Base-by-base conservation (phyloP, 2,329 filamentous ascomycete genomes). In the Monilinia aucupariae region DNA sequence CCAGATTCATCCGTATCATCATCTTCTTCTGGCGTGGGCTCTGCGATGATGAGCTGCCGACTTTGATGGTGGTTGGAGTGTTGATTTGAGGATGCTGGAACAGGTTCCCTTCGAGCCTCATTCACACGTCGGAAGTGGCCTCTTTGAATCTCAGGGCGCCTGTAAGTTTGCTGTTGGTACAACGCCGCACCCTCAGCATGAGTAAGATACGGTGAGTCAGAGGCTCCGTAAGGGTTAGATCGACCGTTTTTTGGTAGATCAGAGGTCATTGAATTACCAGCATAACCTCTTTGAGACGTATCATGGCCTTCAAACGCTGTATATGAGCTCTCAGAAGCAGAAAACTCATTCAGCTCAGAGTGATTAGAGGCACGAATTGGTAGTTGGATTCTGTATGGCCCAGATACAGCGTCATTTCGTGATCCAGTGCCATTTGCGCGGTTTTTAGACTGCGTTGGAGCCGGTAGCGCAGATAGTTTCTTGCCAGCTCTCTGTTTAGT, bases 401-500 rank as follows among this genome's bases (percentile, higher is more conserved):
- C 27, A 12, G 30, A 8, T 32, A 22, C 3, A 1, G n/a, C 17
- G 27, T 32, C 27, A 15, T 45, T 22, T 22, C 3, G 53, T 30
- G 27, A 25, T 4, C 27, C 20, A 20, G 30, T 27, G 32, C 27
- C 6, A 1, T 7, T 8, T 25, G 20, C 12, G 5, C 9, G 41
- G n/a, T 4, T 4, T 0, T 3, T 47, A 4, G 43, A 20, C 13
- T 34, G 2, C 1, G 0, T 4, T 6, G 27, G 1, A 47, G 8
- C 27, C 6, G 41, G 0, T 20, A 13, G 9, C 9, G n/a, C 0
- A 58, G n/a, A 3, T 2, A 41, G 32, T 0, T 1, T 20, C 0
- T 32, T 34, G 3, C 9, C 9, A 13, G 13, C 12, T 34, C 39
- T 34, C 27, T 10, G 4, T 4, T 32, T 56, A 4, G 27, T n/a